phyloP scores from a whole-genome alignment of 2,329 filamentous ascomycete species.

The Clonostachys chloroleuca region DNA sequence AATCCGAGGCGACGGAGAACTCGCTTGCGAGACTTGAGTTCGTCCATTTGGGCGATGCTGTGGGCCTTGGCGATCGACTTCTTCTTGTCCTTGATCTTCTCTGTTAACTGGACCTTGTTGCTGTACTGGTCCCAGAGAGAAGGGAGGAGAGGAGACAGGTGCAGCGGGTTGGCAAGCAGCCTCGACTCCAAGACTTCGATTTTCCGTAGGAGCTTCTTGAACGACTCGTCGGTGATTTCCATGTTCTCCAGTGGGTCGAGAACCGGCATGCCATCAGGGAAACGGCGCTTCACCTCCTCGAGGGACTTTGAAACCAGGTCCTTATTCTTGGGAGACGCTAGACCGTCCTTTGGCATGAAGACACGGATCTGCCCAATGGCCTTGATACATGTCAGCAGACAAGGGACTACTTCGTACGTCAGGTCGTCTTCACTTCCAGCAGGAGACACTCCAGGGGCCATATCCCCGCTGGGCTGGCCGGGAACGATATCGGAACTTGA shows the following conservation, averaged over 20 bases:
- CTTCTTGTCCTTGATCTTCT: conserved; percentile 83
- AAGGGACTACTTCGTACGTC: conserved; percentile 55
- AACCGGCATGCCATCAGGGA: conserved; percentile 86
- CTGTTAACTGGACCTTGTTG: conserved; percentile 68
- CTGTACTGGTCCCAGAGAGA: conserved; percentile 86
- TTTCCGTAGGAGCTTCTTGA: conserved; percentile 91
- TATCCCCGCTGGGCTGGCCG: conserved; percentile 30
- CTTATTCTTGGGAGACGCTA: conserved; percentile 62
- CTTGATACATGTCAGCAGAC: conserved; percentile 80
- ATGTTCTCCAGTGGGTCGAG: conserved; percentile 96
- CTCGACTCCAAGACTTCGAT: conserved; percentile 95
- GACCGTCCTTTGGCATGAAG: conserved; percentile 70
- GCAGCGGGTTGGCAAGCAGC: conserved; percentile 82
- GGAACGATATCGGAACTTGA: conserved; percentile 40
- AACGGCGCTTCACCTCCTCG: conserved; percentile 77
- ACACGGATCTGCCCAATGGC: conserved; percentile 80
- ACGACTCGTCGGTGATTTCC: conserved; percentile 86
- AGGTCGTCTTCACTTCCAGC: conserved; percentile 17
- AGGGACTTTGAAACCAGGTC: conserved; percentile 65
- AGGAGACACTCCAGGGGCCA: conserved; percentile 55
- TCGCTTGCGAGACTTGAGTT: conserved; percentile 92
- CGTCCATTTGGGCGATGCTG: conserved; percentile 88
- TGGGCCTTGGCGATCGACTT: conserved; percentile 82
- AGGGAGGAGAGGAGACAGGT: conserved; percentile 80
- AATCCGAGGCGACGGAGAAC: conserved; percentile 92